These are phyloP conservation scores for Flaveria ramosissima DNA, from an alignment of 129 eudicot genomes.

Conservation along the genomic window DNA sequence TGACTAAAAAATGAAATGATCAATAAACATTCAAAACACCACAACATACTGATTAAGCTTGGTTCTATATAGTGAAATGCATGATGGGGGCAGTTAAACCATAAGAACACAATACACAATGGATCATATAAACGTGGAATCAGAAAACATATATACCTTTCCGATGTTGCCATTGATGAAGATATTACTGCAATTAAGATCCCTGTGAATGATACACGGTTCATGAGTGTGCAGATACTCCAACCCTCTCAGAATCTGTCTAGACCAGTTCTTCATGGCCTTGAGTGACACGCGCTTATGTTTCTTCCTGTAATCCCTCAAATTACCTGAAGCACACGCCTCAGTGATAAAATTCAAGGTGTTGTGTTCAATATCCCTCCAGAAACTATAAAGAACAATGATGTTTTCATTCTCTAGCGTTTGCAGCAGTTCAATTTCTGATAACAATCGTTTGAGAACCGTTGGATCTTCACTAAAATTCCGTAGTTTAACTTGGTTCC, in stretches of 20 bases:
- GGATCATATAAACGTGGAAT: neutral
- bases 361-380: constrained; percentile 56
- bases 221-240: constrained; percentile 80
- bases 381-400: constrained; percentile 60
- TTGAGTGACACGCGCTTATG: constrained; percentile 64
- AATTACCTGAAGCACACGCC: constrained; percentile 70
- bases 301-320: constrained; percentile 79
- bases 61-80: neutral
- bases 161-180: constrained; percentile 80
- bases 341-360: constrained; percentile 74
- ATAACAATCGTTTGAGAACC: constrained; percentile 45
- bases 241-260: constrained; percentile 69
- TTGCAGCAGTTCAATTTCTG: constrained; percentile 59
- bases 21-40: neutral
- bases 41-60: neutral
- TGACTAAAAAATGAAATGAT: neutral
- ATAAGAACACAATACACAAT: neutral
- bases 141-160: constrained; percentile 45
- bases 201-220: constrained; percentile 74
- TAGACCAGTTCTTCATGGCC: constrained; percentile 76
- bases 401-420: constrained; percentile 57
- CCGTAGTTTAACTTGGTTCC: constrained; percentile 70
- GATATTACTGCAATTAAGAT: constrained; percentile 78
- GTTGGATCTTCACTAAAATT: constrained; percentile 57
- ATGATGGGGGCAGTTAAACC: neutral